Evolutionary conservation across 768 basidiomycete genomes (phyloP), one percentile per base, ranked within the genome.

Genomic region (Rhodocollybia butyracea): DNA sequence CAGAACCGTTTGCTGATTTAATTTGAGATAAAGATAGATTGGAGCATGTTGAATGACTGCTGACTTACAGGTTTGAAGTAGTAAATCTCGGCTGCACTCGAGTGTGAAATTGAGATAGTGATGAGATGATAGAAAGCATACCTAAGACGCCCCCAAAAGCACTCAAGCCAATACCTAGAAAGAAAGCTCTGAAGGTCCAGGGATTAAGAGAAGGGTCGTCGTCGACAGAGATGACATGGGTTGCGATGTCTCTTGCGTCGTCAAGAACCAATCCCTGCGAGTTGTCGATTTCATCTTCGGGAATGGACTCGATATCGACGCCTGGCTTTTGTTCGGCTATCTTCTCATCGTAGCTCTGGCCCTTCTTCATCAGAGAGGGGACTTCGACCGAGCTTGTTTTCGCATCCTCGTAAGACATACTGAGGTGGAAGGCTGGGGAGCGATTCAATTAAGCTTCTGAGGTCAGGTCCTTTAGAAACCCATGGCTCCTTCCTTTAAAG

Each of bases 1-100:
- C 12, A 63, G 26, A 26, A 82, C 67, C 0, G 77, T 79, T 80
- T 81, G 80, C 80, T 82, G 45, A 19, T 8, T 40, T 8, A 40
- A 40, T 40, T 40, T 6, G 39, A 36, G 8, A 36, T 64, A 47
- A 54, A 60, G 60, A 59, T 58, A 64, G 34, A 60, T n/a, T n/a
- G n/a, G n/a, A n/a, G n/a, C n/a, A n/a, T n/a, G n/a, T n/a, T n/a
- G n/a, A n/a, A n/a, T n/a, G n/a, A n/a, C n/a, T n/a, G n/a, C n/a
- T n/a, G n/a, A n/a, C n/a, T n/a, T n/a, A n/a, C n/a, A n/a, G 26
- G 31, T 51, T 74, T 74, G 63, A 74, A 75, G 58, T 74, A 75
- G 68, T 75, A 77, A 21, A 72, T 73, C 5, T 75, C 73, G 3
- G 73, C 2, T 53, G 31, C 10, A 5, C 13, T 50, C 22, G 22